These are phyloP conservation scores for Neurospora sp. DNA, from an alignment of 2,329 filamentous ascomycete species.

Conservation along the genomic window DNA sequence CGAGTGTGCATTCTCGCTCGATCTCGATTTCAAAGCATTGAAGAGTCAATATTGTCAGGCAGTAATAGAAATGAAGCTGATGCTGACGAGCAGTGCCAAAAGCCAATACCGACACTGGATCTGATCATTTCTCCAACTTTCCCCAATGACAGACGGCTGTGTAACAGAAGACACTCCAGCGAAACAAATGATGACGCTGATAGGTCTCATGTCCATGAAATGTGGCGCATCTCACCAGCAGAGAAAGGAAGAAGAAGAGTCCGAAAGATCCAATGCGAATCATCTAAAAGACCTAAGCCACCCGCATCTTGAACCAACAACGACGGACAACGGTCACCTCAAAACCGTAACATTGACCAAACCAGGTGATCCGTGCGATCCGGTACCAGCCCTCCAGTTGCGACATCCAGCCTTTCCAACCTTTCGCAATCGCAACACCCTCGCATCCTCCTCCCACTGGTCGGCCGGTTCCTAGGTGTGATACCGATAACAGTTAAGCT, in stretches of 20 bases:
- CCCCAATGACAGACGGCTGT: neutral
- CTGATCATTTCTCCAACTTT: neutral
- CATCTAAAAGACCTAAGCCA: neutral
- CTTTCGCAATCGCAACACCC: neutral
- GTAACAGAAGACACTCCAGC: neutral
- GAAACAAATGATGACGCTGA: neutral
- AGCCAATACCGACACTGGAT: neutral
- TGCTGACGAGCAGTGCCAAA: neutral
- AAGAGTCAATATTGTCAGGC: neutral
- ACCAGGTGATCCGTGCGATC: conserved; percentile 2
- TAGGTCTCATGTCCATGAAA: neutral
- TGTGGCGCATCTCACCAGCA: neutral
- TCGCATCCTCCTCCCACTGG: neutral
- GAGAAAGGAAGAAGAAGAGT: neutral
- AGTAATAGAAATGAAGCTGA: neutral
- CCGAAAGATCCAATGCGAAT: neutral
- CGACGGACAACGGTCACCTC: neutral
- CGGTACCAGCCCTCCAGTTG: neutral
- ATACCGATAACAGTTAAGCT: neutral
- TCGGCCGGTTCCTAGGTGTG: neutral
- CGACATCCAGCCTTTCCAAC: neutral
- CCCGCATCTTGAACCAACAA: neutral
- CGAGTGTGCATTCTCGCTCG: neutral
- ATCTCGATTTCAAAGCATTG: neutral
- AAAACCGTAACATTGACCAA: neutral